These are phyloP conservation scores for Aspergillus saccharolyticus DNA, from an alignment of 495 filamentous ascomycete species.

Conservation along the genomic window DNA sequence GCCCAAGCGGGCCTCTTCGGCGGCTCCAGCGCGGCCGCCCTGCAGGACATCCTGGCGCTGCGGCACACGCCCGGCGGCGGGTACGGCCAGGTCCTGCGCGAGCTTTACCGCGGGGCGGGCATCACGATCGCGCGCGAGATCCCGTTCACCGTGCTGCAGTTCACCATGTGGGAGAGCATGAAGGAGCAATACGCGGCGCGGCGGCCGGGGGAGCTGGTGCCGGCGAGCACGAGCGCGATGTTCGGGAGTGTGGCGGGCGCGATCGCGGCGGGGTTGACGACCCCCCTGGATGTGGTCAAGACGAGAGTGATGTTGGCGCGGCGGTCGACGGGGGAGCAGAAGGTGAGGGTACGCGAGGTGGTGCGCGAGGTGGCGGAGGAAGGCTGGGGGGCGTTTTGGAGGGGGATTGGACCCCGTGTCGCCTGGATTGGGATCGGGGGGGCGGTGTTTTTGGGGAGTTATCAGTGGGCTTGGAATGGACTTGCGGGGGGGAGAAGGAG, in stretches of 20 bases:
- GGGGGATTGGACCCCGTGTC: slow-evolving; percentile 80
- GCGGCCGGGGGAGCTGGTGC: slow-evolving; percentile 35
- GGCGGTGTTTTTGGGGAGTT: slow-evolving; percentile 92
- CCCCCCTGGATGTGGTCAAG: slow-evolving; percentile 93
- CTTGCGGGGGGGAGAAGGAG: slow-evolving; percentile 43
- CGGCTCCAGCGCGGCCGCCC: slow-evolving; percentile 45
- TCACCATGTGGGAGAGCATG: slow-evolving; percentile 92
- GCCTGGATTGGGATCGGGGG: slow-evolving; percentile 94
- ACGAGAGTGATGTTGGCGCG: slow-evolving; percentile 88
- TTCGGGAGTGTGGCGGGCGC: slow-evolving; percentile 83
- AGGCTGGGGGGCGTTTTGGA: slow-evolving; percentile 76
- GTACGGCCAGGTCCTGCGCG: slow-evolving; percentile 59
- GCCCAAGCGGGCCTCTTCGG: slow-evolving; percentile 77
- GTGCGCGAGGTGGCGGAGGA: slow-evolving; percentile 63
- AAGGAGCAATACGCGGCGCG: slow-evolving; percentile 54
- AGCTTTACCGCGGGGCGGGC: slow-evolving; percentile 84
- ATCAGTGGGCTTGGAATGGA: slow-evolving; percentile 81
- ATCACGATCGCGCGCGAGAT: slow-evolving; percentile 95
- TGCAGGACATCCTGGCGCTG: slow-evolving; percentile 63
- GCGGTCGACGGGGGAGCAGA: slow-evolving; percentile 31
- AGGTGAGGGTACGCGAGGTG: slow-evolving; percentile 53
- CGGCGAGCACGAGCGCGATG: slow-evolving; percentile 73
- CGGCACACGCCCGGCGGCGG: slow-evolving; percentile 38
- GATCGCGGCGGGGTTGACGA: slow-evolving; percentile 83
- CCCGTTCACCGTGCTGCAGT: slow-evolving; percentile 94